phyloP scores from a whole-genome alignment of 805 yeast species.

The Barnettozyma salicaria region DNA sequence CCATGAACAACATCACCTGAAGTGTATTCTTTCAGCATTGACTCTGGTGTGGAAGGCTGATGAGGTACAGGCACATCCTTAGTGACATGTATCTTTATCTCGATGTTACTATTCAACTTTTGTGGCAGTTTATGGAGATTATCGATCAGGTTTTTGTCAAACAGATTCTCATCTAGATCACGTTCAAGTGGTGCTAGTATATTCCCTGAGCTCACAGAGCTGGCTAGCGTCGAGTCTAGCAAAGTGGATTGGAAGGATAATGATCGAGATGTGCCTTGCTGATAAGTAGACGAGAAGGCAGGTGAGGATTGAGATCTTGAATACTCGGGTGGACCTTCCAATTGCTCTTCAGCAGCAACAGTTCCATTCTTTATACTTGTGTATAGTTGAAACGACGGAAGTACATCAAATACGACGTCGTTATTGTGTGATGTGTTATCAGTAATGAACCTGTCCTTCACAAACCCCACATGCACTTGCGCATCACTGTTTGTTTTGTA shows the following conservation, averaged over 20 bases:
- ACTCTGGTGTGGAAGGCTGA: conserved; percentile 23
- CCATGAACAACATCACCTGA: conserved; percentile 69
- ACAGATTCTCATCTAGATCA: conserved; percentile 3
- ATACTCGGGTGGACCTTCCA: conserved; percentile 32
- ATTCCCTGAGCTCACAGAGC: neutral
- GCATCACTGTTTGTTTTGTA: no score
- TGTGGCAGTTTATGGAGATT: conserved; percentile 43
- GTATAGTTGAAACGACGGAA: conserved; percentile 68
- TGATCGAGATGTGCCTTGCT: no score
- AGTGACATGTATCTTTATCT: conserved; percentile 45
- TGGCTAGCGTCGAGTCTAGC: neutral
- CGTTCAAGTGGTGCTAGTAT: neutral
- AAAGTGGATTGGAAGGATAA: neutral
- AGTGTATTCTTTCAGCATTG: conserved; percentile 46
- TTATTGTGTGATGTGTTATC: no score
- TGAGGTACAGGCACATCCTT: conserved; percentile 44
- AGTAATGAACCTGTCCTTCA: no score
- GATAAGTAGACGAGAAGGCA: neutral
- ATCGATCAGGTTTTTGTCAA: conserved; percentile 40
- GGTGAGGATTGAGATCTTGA: conserved; percentile 4
- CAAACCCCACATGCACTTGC: no score
- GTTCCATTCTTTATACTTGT: conserved; percentile 41
- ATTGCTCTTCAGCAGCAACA: conserved; percentile 23
- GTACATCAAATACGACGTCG: no score
- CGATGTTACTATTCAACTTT: conserved; percentile 32